These are phyloP conservation scores for Galeopsis tetrahit DNA, from an alignment of 257 asterid genomes.

Conservation along the genomic window DNA sequence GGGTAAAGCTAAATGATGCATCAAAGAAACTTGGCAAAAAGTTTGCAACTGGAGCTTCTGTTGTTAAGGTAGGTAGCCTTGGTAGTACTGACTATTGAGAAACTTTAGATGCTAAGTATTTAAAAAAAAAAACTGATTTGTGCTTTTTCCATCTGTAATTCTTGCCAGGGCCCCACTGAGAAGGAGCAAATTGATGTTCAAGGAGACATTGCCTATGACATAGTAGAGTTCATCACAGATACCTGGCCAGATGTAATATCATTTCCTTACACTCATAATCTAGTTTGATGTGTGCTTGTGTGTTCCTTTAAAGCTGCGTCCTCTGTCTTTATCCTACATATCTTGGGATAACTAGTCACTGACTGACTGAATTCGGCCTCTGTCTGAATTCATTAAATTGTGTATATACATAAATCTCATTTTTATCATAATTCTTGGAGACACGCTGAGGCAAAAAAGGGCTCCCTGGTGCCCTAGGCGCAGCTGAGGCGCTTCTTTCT, in stretches of 20 bases:
- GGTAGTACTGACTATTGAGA: slow-evolving; percentile 23
- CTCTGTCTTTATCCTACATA: slow-evolving; percentile 2
- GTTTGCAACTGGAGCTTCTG: slow-evolving; percentile 99
- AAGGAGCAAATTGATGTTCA: slow-evolving; percentile 99
- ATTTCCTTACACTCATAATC: slow-evolving; percentile 29
- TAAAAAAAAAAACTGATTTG: slow-evolving; percentile 18
- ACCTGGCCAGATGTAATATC: slow-evolving; percentile 89
- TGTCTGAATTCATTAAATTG: no score
- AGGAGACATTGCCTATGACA: slow-evolving; percentile 95
- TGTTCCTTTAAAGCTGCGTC: neutral
- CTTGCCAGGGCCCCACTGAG: slow-evolving; percentile 89
- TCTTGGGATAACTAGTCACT: slow-evolving; percentile 12
- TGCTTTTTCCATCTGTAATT: slow-evolving; percentile 22
- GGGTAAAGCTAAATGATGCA: slow-evolving; percentile 91
- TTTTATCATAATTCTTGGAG: no score
- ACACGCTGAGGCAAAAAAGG: no score
- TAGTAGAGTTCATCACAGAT: slow-evolving; percentile 93
- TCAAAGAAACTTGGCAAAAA: slow-evolving; percentile 97
- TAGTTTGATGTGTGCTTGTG: slow-evolving; percentile 20
- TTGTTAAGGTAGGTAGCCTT: slow-evolving; percentile 70
- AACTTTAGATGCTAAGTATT: slow-evolving; percentile 19
- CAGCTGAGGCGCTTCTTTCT: no score
- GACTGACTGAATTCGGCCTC: neutral
- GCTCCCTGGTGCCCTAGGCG: no score
- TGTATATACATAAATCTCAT: no score